Evolutionary conservation across 306 rosid genomes (phyloP).

Genomic region (Glycine tomentella): DNA sequence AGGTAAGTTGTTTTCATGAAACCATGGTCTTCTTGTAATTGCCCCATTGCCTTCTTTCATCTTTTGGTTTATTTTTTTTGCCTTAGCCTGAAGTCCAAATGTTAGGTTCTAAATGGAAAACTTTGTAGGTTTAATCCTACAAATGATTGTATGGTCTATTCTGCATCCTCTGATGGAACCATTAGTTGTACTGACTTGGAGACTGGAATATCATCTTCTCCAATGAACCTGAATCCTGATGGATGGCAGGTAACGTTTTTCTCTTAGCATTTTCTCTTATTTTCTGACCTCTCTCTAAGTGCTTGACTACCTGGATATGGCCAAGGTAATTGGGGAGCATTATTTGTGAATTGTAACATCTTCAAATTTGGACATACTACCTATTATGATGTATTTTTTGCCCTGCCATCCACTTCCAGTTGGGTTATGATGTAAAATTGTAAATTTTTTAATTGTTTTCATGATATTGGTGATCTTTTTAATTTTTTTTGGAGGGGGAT

Average conservation of each 20-base stretch:
- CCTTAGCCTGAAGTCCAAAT: conserved; percentile 21
- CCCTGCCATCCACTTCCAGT: neutral
- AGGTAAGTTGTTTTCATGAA: conserved; percentile 58
- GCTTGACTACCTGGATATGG: conserved; percentile 21
- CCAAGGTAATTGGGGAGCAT: neutral
- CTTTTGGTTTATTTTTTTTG: conserved; percentile 12
- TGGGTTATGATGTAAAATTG: conserved; percentile 7
- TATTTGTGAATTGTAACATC: conserved; percentile 23
- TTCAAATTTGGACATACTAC: neutral
- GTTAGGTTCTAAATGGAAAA: conserved; percentile 34
- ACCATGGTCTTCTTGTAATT: conserved; percentile 15
- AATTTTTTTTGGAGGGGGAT: neutral
- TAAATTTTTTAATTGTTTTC: neutral
- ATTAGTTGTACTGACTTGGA: conserved; percentile 78
- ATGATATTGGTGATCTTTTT: neutral
- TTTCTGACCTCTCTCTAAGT: conserved; percentile 7
- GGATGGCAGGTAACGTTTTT: conserved; percentile 84
- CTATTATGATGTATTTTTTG: neutral
- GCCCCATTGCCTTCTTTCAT: neutral
- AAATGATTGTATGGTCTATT: conserved; percentile 75
- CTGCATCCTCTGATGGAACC: conserved; percentile 96
- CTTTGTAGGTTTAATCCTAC: conserved; percentile 76
- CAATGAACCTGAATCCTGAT: conserved; percentile 78
- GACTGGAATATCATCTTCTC: conserved; percentile 79
- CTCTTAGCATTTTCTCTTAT: neutral